These are phyloP conservation scores for Exophiala aquamarina DNA, from an alignment of 2,329 filamentous ascomycete genomes.

Conservation along the genomic window DNA sequence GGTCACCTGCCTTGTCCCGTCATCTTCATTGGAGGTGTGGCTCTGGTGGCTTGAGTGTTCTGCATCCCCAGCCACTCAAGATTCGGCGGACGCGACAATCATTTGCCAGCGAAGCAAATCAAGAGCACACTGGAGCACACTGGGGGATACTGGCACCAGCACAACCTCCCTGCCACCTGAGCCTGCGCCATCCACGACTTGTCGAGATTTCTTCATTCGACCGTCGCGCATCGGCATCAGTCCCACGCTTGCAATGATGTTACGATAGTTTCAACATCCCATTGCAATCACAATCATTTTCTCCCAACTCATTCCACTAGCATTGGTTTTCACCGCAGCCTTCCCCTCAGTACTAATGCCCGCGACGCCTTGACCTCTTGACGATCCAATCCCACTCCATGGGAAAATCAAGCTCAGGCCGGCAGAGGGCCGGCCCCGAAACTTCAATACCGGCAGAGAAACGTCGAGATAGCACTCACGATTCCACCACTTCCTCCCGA, in stretches of 20 bases:
- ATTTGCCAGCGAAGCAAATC: constrained; percentile 1
- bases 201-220: not conserved
- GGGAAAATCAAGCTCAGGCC: constrained; percentile 26
- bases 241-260: not conserved
- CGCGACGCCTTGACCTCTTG: constrained; percentile 14
- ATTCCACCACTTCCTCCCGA: constrained; percentile 20
- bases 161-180: not conserved
- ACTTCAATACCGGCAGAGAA: constrained; percentile 19
- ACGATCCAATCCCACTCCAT: constrained; percentile 18
- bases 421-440: constrained; percentile 23
- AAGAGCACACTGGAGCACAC: not conserved
- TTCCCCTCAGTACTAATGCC: constrained; percentile 1
- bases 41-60: too few relatives aligned
- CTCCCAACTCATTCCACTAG: not conserved
- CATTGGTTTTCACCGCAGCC: not conserved
- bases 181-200: not conserved
- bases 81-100: not conserved
- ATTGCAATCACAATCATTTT: not conserved
- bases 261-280: not conserved
- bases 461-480: constrained; percentile 14
- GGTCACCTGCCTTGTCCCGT: too few relatives aligned
- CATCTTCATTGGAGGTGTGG: too few relatives aligned
- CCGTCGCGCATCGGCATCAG: not conserved
- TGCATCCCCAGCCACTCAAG: too few relatives aligned
- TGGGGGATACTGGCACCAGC: not conserved